Conservation (phyloP, 2,329 filamentous ascomycete species). For the Stagonosporopsis rhizophila region DNA sequence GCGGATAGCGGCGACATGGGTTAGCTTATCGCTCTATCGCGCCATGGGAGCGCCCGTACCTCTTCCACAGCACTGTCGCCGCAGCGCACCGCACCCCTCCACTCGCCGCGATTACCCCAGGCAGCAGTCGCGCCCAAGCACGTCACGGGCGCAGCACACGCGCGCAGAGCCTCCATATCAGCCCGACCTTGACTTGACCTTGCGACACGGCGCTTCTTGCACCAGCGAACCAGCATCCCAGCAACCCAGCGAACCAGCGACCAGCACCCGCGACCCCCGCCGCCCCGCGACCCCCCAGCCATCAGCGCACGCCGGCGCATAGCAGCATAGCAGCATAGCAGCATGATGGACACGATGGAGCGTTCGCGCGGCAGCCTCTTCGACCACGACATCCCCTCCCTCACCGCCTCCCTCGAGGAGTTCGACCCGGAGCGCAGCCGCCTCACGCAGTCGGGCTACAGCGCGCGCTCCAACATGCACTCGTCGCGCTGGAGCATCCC, state of each 20-base stretch:
- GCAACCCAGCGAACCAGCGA: too few relatives aligned
- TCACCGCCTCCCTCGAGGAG: conserved; percentile 49
- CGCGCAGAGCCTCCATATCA: background rate
- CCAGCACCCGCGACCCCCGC: too few relatives aligned
- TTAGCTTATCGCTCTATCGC: conserved; percentile 14
- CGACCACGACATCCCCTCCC: conserved; percentile 48
- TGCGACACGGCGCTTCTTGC: background rate
- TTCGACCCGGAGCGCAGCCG: conserved; percentile 49
- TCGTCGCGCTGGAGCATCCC: conserved; percentile 53
- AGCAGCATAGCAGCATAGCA: conserved; percentile 1
- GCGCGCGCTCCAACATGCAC: conserved; percentile 69
- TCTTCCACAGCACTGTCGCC: conserved; percentile 3
- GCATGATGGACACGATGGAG: conserved; percentile 34
- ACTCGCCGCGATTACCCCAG: background rate
- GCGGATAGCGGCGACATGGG: conserved; percentile 6
- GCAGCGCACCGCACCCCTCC: conserved; percentile 1
- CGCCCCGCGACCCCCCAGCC: background rate
- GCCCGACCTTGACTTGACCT: background rate
- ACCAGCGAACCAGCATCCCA: too few relatives aligned
- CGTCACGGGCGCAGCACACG: conserved; percentile 14
- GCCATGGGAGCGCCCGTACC: background rate
- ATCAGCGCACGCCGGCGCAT: too few relatives aligned
- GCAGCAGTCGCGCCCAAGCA: background rate
- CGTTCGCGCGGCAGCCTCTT: conserved; percentile 46
- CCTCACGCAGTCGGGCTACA: conserved; percentile 42